Conservation (phyloP, 345 rosid genomes). For the Populus pruinosa region DNA sequence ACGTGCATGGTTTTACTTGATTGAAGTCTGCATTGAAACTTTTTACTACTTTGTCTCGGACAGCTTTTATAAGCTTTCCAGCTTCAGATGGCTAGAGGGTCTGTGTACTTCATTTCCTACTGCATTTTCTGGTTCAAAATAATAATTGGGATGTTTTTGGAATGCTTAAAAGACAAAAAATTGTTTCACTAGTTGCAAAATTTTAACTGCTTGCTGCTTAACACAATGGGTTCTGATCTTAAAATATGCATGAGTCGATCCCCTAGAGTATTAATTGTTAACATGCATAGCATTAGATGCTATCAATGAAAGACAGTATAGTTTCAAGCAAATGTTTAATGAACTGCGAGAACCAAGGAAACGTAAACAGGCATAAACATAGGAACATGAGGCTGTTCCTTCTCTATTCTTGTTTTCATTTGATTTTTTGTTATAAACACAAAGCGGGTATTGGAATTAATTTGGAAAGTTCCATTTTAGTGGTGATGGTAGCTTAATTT, state of each 20-base stretch:
- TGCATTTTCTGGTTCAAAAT: not conserved
- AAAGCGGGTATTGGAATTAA: too few relatives aligned
- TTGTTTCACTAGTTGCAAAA: too few relatives aligned
- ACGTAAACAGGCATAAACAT: not conserved
- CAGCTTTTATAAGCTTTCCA: not conserved
- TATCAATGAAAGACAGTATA: too few relatives aligned
- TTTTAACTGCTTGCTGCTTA: not conserved
- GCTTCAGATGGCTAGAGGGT: not conserved
- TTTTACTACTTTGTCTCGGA: constrained; percentile 4
- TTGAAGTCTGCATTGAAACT: not conserved
- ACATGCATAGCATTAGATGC: too few relatives aligned
- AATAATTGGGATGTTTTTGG: not conserved
- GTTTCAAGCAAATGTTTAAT: too few relatives aligned
- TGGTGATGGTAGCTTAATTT: too few relatives aligned
- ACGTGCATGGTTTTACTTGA: constrained; percentile 1
- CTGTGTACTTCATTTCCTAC: not conserved
- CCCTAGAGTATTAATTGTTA: too few relatives aligned
- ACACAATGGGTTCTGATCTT: not conserved
- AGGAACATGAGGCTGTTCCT: not conserved
- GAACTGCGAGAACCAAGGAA: too few relatives aligned
- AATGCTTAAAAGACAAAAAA: not conserved
- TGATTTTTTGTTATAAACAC: too few relatives aligned
- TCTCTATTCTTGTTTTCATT: too few relatives aligned
- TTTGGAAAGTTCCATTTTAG: not conserved
- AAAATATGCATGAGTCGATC: too few relatives aligned